Evolutionary conservation across 2,329 filamentous ascomycete genomes (phyloP).

Genomic region (Botrytis elliptica): DNA sequence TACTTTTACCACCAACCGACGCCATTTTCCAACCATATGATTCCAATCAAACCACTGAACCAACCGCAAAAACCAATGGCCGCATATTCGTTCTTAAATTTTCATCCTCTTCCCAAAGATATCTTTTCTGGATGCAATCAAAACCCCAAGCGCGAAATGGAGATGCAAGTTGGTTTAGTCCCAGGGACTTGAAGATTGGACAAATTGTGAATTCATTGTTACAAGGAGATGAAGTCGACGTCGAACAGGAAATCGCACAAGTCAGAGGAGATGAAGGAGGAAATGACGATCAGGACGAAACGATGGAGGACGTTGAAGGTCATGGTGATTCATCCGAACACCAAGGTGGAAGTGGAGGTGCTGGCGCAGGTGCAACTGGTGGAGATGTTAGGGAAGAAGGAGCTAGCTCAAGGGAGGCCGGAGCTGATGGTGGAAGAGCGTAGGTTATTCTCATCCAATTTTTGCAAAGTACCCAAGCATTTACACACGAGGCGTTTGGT

Average conservation of each 20-base stretch:
- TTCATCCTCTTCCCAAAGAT: slow-evolving; percentile 81
- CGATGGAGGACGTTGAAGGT: slow-evolving; percentile 75
- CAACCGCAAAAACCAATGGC: slow-evolving; percentile 70
- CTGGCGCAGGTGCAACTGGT: slow-evolving; percentile 81
- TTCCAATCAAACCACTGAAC: slow-evolving; percentile 60
- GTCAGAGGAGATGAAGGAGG: slow-evolving; percentile 54
- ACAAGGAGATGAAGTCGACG: slow-evolving; percentile 85
- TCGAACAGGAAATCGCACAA: slow-evolving; percentile 68
- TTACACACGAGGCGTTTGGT: slow-evolving; percentile 36
- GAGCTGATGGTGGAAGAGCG: slow-evolving; percentile 97
- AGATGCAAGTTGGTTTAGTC: slow-evolving; percentile 76
- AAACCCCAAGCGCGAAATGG: slow-evolving; percentile 71
- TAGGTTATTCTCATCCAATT: slow-evolving; percentile 64
- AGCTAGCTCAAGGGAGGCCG: slow-evolving; percentile 82
- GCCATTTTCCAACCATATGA: slow-evolving; percentile 84
- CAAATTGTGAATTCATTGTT: slow-evolving; percentile 81
- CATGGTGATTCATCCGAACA: slow-evolving; percentile 58
- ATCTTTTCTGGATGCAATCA: slow-evolving; percentile 96
- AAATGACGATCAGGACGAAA: slow-evolving; percentile 66
- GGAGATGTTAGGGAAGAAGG: slow-evolving; percentile 92
- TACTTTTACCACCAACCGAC: slow-evolving; percentile 91
- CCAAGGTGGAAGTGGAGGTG: slow-evolving; percentile 70
- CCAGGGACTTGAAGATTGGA: slow-evolving; percentile 81
- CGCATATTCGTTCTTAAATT: slow-evolving; percentile 95
- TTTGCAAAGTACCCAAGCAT: slow-evolving; percentile 32